Evolutionary conservation across 2,329 filamentous ascomycete species (phyloP).

Genomic region (Penicillium italicum): DNA sequence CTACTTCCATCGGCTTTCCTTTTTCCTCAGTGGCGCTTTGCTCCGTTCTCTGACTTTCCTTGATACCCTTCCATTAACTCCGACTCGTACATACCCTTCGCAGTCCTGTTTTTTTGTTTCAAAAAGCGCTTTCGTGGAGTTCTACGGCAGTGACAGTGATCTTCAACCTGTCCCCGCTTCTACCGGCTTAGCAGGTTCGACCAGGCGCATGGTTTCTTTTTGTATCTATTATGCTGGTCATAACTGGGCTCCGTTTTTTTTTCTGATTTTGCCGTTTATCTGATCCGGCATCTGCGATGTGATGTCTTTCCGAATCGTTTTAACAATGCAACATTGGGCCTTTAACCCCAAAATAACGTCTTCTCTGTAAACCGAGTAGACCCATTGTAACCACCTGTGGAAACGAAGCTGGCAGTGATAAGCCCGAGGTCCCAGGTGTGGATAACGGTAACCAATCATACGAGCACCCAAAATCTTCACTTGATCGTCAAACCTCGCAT

Average conservation of each 20-base stretch:
- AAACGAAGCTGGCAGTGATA: not conserved
- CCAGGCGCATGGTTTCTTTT: slow-evolving; percentile 7
- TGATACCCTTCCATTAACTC: slow-evolving; percentile 15
- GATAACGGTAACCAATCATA: slow-evolving; percentile 20
- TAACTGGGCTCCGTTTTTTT: slow-evolving; percentile 7
- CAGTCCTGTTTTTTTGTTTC: slow-evolving; percentile 5
- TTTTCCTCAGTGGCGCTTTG: not conserved
- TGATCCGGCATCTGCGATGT: not conserved
- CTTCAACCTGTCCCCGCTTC: slow-evolving; percentile 3
- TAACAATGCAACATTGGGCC: not conserved
- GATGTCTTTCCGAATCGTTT: not conserved
- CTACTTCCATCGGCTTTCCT: not conserved
- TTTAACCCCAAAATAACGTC: not conserved
- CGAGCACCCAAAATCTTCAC: not conserved
- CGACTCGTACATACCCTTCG: slow-evolving; percentile 17
- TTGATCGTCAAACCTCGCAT: not conserved
- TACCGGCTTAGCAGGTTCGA: not conserved
- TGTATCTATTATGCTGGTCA: slow-evolving; percentile 18
- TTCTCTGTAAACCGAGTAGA: not conserved
- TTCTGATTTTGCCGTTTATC: not conserved
- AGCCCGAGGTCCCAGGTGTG: not conserved
- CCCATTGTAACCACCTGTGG: not conserved
- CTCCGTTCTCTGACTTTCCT: slow-evolving; percentile 7
- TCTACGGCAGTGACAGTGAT: not conserved
- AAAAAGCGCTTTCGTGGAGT: slow-evolving; percentile 18